These are phyloP conservation scores for Phalaenopsis equestris DNA, from an alignment of 106 monocot genomes.

Conservation along the genomic window DNA sequence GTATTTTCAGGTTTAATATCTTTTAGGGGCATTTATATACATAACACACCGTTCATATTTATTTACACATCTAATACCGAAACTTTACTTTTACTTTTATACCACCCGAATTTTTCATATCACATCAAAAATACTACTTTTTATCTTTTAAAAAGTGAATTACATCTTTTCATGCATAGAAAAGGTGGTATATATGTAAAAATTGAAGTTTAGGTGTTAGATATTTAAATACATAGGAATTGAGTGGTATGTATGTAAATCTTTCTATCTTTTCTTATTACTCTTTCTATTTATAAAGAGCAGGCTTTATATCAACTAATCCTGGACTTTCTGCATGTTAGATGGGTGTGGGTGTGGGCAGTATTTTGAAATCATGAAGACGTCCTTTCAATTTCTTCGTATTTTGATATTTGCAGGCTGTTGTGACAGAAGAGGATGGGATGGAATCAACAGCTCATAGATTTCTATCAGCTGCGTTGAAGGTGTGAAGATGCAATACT, in stretches of 20 bases:
- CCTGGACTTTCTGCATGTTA: not conserved
- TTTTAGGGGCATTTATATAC: too few species aligned
- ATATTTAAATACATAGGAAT: too few species aligned
- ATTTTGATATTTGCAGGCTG: constrained; percentile 32
- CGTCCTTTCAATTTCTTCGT: not conserved
- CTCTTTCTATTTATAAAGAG: not conserved
- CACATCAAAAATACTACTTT: too few species aligned
- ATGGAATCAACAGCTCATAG: constrained; percentile 99
- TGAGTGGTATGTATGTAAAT: too few species aligned
- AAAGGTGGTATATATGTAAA: too few species aligned
- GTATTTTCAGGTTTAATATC: constrained; percentile 61
- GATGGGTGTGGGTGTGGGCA: not conserved
- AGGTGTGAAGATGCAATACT: constrained; percentile 32
- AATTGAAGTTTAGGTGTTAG: too few species aligned
- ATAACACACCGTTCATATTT: too few species aligned
- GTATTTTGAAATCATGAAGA: constrained; percentile 1
- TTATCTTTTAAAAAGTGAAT: too few species aligned
- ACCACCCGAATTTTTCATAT: too few species aligned
- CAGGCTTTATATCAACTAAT: not conserved
- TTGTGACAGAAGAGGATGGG: constrained; percentile 90
- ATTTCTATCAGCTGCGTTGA: constrained; percentile 91
- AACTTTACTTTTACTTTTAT: too few species aligned
- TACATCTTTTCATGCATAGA: too few species aligned
- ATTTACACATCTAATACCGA: too few species aligned
- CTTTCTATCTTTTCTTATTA: not conserved